These are phyloP conservation scores for Mrakia gelida DNA, from an alignment of 768 basidiomycete species.

Conservation along the genomic window DNA sequence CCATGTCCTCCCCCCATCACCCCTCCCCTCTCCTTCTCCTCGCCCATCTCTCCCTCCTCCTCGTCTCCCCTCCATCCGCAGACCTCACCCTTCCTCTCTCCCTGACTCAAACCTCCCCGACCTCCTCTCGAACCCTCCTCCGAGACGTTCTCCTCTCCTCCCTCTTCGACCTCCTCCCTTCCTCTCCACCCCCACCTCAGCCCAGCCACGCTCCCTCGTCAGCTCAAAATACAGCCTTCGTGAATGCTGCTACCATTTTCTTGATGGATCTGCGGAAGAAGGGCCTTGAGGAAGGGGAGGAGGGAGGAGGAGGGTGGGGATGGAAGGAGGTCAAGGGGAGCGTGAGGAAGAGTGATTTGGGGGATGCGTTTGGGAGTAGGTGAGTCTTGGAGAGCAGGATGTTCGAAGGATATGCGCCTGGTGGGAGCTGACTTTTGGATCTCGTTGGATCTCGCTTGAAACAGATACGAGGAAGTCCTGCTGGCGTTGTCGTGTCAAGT, in stretches of 20 bases:
- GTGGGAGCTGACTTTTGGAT: not conserved
- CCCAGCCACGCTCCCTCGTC: not conserved
- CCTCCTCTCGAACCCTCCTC: not conserved
- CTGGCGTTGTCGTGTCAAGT: not conserved
- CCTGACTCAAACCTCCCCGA: not conserved
- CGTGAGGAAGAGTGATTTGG: slow-evolving; percentile 7
- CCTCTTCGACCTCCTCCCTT: not conserved
- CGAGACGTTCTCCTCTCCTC: not conserved
- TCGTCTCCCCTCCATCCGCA: not conserved
- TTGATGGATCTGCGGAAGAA: not conserved
- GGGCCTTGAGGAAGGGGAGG: not conserved
- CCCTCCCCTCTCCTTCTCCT: not conserved
- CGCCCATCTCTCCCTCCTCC: slow-evolving; percentile 8
- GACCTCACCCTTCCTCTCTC: not conserved
- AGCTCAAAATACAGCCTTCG: not conserved
- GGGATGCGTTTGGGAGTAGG: not conserved
- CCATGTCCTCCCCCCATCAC: not conserved
- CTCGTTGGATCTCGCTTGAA: not conserved
- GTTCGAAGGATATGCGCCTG: not conserved
- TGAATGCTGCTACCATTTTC: not conserved
- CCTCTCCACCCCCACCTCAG: not conserved
- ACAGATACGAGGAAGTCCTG: not conserved
- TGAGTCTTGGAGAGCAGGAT: not conserved
- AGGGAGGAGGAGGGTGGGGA: slow-evolving; percentile 8
- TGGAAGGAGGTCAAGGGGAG: not conserved